phyloP scores from a whole-genome alignment of 441 rosid genomes.

The Geranium incanum region DNA sequence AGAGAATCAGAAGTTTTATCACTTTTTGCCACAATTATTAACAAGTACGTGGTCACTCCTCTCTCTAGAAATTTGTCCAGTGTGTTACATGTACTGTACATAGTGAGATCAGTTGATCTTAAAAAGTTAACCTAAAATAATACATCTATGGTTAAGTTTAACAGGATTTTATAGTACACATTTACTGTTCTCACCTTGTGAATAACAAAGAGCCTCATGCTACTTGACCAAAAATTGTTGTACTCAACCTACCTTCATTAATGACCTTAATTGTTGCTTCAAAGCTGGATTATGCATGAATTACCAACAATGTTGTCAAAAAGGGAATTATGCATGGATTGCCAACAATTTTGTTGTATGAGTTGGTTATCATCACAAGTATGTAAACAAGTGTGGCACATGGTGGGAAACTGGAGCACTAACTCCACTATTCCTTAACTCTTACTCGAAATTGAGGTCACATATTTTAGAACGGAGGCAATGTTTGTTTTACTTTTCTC shows the following conservation, averaged over 20 bases:
- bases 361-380: neutral
- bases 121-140: neutral
- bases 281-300: neutral
- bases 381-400: neutral
- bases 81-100: neutral
- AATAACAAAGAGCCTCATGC: neutral
- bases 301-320: neutral
- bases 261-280: neutral
- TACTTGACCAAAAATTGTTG: neutral
- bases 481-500: too few relatives aligned
- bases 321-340: neutral
- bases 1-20: constrained; percentile 99
- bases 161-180: neutral
- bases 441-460: neutral
- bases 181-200: neutral
- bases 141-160: neutral
- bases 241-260: neutral
- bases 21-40: constrained; percentile 95
- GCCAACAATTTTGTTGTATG: neutral
- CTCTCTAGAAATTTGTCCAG: neutral
- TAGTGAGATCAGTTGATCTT: neutral
- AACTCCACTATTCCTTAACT: neutral
- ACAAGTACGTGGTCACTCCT: constrained; percentile 52
- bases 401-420: neutral
- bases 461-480: too few relatives aligned